These are phyloP conservation scores for Circinella minor DNA, from an alignment of 371 early-diverging fungal genomes.

Conservation along the genomic window DNA sequence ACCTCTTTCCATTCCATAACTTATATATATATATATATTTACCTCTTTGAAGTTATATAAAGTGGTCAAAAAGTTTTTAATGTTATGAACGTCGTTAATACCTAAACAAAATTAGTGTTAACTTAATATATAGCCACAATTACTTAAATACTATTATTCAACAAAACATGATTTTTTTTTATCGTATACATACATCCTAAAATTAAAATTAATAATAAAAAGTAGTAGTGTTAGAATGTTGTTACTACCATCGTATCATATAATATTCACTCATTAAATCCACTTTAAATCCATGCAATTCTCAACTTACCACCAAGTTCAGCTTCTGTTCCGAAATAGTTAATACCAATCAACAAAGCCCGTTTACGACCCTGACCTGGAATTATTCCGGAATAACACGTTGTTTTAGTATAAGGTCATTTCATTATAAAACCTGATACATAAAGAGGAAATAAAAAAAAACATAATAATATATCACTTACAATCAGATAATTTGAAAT, in stretches of 20 bases:
- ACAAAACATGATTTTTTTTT: not conserved
- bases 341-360: slow-evolving; percentile 92
- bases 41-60: slow-evolving; percentile 70
- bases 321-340: slow-evolving; percentile 76
- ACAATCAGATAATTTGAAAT: slow-evolving; percentile 76
- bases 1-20: too few species aligned
- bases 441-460: too few species aligned
- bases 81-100: slow-evolving; percentile 91
- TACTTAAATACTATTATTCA: not conserved
- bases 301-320: slow-evolving; percentile 62
- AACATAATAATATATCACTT: slow-evolving; percentile 22
- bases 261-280: not conserved
- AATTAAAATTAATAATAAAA: not conserved
- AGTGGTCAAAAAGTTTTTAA: slow-evolving; percentile 73
- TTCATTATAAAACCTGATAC: too few species aligned
- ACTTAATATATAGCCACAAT: not conserved
- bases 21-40: not conserved
- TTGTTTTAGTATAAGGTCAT: not conserved
- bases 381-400: not conserved
- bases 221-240: too few species aligned
- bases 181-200: not conserved
- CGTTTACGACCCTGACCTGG: slow-evolving; percentile 70
- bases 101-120: slow-evolving; percentile 41
- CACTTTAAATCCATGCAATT: not conserved
- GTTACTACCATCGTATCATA: too few species aligned